Conservation (phyloP, 1,139 yeast genomes). For the Geotrichum klebahnii region DNA sequence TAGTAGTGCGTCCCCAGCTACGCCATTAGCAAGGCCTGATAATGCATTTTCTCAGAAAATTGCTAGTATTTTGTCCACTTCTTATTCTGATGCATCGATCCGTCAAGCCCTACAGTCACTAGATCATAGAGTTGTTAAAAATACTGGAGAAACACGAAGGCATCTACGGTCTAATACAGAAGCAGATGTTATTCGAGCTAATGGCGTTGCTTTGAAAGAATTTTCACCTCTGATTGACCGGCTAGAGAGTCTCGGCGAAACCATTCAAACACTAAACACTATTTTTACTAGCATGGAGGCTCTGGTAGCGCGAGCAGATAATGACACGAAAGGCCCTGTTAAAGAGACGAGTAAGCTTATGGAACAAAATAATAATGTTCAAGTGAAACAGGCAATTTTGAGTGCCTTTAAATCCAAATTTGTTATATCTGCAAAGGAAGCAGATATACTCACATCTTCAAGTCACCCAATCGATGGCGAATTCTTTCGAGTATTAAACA, state of each 20-base stretch:
- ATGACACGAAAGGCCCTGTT: conserved; percentile 36
- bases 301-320: conserved; percentile 30
- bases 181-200: conserved; percentile 62
- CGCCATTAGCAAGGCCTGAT: conserved; percentile 25
- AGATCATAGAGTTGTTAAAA: conserved; percentile 34
- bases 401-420: conserved; percentile 59
- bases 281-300: conserved; percentile 34
- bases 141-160: conserved; percentile 44
- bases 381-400: conserved; percentile 54
- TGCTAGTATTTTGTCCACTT: conserved; percentile 36
- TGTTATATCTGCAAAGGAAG: conserved; percentile 66
- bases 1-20: conserved; percentile 9
- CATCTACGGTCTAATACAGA: conserved; percentile 67
- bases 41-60: conserved; percentile 36
- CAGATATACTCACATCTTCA: conserved; percentile 38
- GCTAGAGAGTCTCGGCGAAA: conserved; percentile 45
- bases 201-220: conserved; percentile 55
- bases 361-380: conserved; percentile 44
- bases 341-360: conserved; percentile 44
- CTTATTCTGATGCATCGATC: conserved; percentile 39
- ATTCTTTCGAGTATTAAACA: conserved; percentile 58
- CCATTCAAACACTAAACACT: conserved; percentile 40
- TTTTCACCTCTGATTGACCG: conserved; percentile 49
- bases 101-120: conserved; percentile 38
- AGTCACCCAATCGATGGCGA: conserved; percentile 45